Evolutionary conservation across 2,329 filamentous ascomycete species (phyloP).

Genomic region (Mycosphaerelloides madeirae): DNA sequence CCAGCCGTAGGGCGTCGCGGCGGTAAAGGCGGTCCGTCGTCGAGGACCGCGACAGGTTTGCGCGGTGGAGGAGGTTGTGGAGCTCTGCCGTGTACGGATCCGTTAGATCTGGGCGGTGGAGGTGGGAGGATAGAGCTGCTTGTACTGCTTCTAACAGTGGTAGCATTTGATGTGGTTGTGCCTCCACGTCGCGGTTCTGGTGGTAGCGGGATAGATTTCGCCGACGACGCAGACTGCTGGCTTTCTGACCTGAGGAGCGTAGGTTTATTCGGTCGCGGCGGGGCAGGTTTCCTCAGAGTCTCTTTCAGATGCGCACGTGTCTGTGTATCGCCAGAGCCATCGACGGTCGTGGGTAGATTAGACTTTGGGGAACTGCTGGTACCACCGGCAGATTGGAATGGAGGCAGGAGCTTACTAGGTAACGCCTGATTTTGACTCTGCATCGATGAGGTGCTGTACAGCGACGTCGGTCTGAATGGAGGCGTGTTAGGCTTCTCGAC

Average conservation of each 20-base stretch:
- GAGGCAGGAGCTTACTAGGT: slow-evolving; percentile 18
- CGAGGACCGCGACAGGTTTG: slow-evolving; percentile 12
- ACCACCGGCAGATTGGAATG: slow-evolving; percentile 6
- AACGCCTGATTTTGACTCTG: slow-evolving; percentile 4
- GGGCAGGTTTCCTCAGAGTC: slow-evolving; percentile 32
- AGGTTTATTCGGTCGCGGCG: slow-evolving; percentile 34
- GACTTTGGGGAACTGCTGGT: slow-evolving; percentile 3
- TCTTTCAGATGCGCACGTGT: slow-evolving; percentile 19
- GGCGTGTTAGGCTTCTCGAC: slow-evolving; percentile 32
- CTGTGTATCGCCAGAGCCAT: slow-evolving; percentile 8
- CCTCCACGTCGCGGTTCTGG: slow-evolving; percentile 18
- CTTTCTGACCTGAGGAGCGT: slow-evolving; percentile 27
- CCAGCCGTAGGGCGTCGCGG: slow-evolving; percentile 23
- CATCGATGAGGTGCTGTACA: slow-evolving; percentile 14
- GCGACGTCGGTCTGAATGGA: slow-evolving; percentile 18
- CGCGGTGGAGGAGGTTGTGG: slow-evolving; percentile 21
- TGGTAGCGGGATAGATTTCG: slow-evolving; percentile 19
- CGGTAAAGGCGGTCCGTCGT: slow-evolving; percentile 22
- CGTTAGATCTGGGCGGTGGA: slow-evolving; percentile 9
- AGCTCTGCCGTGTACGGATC: slow-evolving; percentile 1
- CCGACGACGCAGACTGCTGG: slow-evolving; percentile 14
- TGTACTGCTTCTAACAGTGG: slow-evolving; percentile 3
- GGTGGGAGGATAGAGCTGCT: slow-evolving; percentile 14
- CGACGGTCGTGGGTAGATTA: slow-evolving; percentile 7
- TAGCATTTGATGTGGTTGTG: slow-evolving; percentile 6